A percentile compares a stretch with the other conserved stretches of the same genome.
These are phyloP conservation scores for Colletotrichum noveboracense DNA, from an alignment of 2,329 filamentous ascomycete genomes.

Conservation along the genomic window DNA sequence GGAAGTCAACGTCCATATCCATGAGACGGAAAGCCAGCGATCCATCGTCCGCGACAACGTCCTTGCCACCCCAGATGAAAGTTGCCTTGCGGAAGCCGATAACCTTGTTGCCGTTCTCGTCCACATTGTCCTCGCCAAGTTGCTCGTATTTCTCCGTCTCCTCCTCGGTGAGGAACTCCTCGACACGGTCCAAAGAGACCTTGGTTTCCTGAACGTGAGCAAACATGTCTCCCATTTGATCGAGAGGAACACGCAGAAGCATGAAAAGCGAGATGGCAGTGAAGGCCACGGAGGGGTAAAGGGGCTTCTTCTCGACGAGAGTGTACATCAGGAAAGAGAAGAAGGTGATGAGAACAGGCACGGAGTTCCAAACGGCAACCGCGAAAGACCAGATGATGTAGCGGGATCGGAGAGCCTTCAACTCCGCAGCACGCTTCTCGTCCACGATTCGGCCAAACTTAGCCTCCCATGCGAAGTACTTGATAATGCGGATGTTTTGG, in stretches of 20 bases:
- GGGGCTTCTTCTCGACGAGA: slow-evolving; percentile 82
- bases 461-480: slow-evolving; percentile 98
- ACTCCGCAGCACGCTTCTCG: slow-evolving; percentile 82
- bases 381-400: slow-evolving; percentile 93
- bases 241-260: slow-evolving; percentile 88
- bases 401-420: slow-evolving; percentile 77
- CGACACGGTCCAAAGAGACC: slow-evolving; percentile 95
- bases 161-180: slow-evolving; percentile 90
- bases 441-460: slow-evolving; percentile 87
- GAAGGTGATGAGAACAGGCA: slow-evolving; percentile 94
- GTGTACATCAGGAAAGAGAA: slow-evolving; percentile 96
- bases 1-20: slow-evolving; percentile 82
- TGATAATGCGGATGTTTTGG: slow-evolving; percentile 98
- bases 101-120: slow-evolving; percentile 71
- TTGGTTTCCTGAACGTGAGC: slow-evolving; percentile 97
- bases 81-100: slow-evolving; percentile 88
- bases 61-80: slow-evolving; percentile 84
- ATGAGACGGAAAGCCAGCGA: slow-evolving; percentile 83
- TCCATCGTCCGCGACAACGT: slow-evolving; percentile 64
- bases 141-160: slow-evolving; percentile 97
- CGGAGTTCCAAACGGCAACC: slow-evolving; percentile 95
- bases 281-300: slow-evolving; percentile 93
- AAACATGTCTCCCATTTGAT: slow-evolving; percentile 98
- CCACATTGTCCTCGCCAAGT: slow-evolving; percentile 71
- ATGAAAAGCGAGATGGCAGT: slow-evolving; percentile 96